Conservation (phyloP, 2,329 filamentous ascomycete species). For the Colletotrichum scovillei region DNA sequence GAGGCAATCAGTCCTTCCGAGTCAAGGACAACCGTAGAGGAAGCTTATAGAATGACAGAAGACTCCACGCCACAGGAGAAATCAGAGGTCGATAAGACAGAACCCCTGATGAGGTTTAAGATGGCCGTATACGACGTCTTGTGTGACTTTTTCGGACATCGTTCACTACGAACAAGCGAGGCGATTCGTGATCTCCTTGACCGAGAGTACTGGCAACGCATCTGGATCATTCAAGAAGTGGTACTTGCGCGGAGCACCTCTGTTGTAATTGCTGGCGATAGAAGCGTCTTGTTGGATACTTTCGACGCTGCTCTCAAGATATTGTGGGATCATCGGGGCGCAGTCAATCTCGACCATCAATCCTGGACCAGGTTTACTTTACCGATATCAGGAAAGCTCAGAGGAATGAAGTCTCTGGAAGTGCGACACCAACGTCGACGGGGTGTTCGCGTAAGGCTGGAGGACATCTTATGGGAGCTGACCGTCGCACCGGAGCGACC, state of each 20-base stretch:
- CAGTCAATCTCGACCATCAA: too few relatives aligned
- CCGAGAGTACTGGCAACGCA: constrained; percentile 48
- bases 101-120: too few relatives aligned
- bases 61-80: too few relatives aligned
- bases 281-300: constrained; percentile 8
- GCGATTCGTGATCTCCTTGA: constrained; percentile 38
- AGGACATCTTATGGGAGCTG: neutral
- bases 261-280: constrained; percentile 40
- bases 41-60: too few relatives aligned
- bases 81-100: too few relatives aligned
- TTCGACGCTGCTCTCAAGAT: constrained; percentile 25
- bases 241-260: constrained; percentile 36
- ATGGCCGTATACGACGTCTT: constrained; percentile 21
- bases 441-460: neutral
- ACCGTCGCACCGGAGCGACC: constrained; percentile 20
- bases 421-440: fast-evolving
- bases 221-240: constrained; percentile 48
- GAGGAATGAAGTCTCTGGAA: neutral
- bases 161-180: neutral
- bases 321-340: neutral
- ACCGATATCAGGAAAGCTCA: too few relatives aligned
- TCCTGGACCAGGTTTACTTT: too few relatives aligned
- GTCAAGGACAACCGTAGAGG: too few relatives aligned
- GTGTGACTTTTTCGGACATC: constrained; percentile 20
- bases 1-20: too few relatives aligned